Base-by-base conservation (phyloP, 306 rosid species). In the Spatholobus suberectus region DNA sequence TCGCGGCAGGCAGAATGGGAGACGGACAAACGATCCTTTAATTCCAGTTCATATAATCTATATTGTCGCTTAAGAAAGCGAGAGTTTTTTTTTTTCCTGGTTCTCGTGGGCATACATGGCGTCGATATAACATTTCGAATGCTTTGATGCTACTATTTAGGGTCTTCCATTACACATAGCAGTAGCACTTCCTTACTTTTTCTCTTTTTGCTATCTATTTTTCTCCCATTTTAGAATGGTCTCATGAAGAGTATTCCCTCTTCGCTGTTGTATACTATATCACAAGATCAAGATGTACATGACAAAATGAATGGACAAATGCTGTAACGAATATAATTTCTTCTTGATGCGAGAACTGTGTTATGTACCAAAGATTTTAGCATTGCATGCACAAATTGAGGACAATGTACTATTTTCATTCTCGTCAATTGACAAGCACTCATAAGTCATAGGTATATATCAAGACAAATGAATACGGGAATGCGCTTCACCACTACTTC, bases 211-310 rank as follows among this genome's bases (percentile, higher is more conserved):
- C 15, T 32, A 32, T 81, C 27, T 24, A 44, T 37, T 70, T 69
- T 54, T 21, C 55, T 20, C 55, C 66, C 67, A 52, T 81, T 54
- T 79, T 47, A 61, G 20, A 43, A 41, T 63, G 57, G 18, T 81
- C 62, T 77, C 73, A 58, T 11, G 85, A 86, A 83, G 75, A 80
- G 69, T 43, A 71, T 40, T 73, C 4, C 59, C 65, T 51, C 18
- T 65, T 80, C 10, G 61, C 79, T 35, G 40, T 58, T 82, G 83
- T 85, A n/a, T n/a, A 81, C 24, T 66, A 55, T 65, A 70, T 84
- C 71, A 40, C n/a, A n/a, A 74, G 77, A 68, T 73, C 17, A 13
- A 73, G 75, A 69, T 77, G 83, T 84, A 59, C 77, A 73, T 47
- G 52, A 13, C 54, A 63, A 70, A 40, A 35, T 75, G 79, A 9